These are phyloP conservation scores for Nidularia sp. DNA, from an alignment of 768 basidiomycete species.

Conservation along the genomic window DNA sequence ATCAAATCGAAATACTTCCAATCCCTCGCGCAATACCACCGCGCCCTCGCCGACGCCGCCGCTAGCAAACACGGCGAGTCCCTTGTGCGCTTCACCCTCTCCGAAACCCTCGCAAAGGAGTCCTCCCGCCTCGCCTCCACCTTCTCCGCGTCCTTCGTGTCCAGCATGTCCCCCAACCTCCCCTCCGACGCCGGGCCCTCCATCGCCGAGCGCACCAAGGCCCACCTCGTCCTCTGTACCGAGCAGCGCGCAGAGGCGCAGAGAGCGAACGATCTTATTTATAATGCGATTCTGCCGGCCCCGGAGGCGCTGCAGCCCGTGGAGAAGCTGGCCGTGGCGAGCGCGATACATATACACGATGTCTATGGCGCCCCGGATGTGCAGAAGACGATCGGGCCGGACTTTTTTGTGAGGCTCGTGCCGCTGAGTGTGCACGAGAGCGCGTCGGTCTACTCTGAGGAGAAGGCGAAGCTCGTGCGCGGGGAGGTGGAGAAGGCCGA, in stretches of 20 bases:
- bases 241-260: slow-evolving; percentile 74
- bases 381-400: slow-evolving; percentile 90
- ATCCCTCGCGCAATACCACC: slow-evolving; percentile 85
- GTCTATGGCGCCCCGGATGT: slow-evolving; percentile 89
- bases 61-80: slow-evolving; percentile 84
- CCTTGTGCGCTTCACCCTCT: slow-evolving; percentile 71
- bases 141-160: slow-evolving; percentile 69
- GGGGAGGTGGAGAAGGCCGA: slow-evolving; percentile 88
- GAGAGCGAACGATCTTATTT: slow-evolving; percentile 95
- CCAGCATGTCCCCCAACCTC: slow-evolving; percentile 73
- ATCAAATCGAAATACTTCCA: slow-evolving; percentile 90
- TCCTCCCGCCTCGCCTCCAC: slow-evolving; percentile 63
- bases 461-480: slow-evolving; percentile 92
- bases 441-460: slow-evolving; percentile 95
- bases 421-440: slow-evolving; percentile 95
- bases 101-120: slow-evolving; percentile 82
- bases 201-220: slow-evolving; percentile 79
- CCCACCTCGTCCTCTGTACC: slow-evolving; percentile 70
- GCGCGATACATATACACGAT: slow-evolving; percentile 89
- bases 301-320: slow-evolving; percentile 75
- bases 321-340: slow-evolving; percentile 80
- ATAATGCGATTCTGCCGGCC: slow-evolving; percentile 84
- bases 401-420: slow-evolving; percentile 83
- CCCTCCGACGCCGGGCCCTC: slow-evolving; percentile 82
- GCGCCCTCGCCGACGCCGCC: slow-evolving; percentile 71